Percentiles rank a stretch among this genome's conserved stretches.
Evolutionary conservation across 495 filamentous ascomycete species (phyloP).

Genomic region (Glarea lozoyensis): DNA sequence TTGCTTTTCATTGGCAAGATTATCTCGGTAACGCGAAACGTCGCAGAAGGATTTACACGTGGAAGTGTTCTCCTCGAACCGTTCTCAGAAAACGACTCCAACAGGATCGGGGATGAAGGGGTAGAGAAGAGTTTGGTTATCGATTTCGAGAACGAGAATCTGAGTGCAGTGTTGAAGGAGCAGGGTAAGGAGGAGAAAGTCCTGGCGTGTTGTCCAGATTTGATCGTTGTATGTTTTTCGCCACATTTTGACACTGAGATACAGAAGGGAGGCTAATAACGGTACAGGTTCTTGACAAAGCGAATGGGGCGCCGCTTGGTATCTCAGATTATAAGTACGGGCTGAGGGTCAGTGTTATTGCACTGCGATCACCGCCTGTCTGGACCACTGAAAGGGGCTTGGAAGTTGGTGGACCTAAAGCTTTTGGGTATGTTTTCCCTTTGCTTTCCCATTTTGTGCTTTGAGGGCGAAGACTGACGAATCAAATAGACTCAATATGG

Average conservation of each 20-base stretch:
- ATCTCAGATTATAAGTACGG: slow-evolving; percentile 43
- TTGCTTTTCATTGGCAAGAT: slow-evolving; percentile 21
- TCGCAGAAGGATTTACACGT: slow-evolving; percentile 17
- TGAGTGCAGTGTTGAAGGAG: slow-evolving; percentile 11
- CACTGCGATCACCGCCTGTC: slow-evolving; percentile 26
- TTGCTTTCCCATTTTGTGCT: neutral
- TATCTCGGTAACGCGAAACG: slow-evolving; percentile 15
- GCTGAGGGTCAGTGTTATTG: slow-evolving; percentile 27
- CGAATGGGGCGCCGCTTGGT: slow-evolving; percentile 50
- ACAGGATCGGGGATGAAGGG: slow-evolving; percentile 9
- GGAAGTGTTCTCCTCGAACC: slow-evolving; percentile 15
- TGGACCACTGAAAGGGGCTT: slow-evolving; percentile 28
- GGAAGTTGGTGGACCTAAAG: slow-evolving; percentile 27
- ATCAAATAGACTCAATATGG: slow-evolving; percentile 8
- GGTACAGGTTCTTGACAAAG: slow-evolving; percentile 44
- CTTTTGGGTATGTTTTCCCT: slow-evolving; percentile 14
- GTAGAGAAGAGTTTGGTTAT: slow-evolving; percentile 20
- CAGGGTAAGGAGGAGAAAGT: slow-evolving; percentile 29
- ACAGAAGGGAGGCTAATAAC: slow-evolving; percentile 16
- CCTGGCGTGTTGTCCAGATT: slow-evolving; percentile 50
- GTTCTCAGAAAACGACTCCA: slow-evolving; percentile 1
- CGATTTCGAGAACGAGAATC: slow-evolving; percentile 24
- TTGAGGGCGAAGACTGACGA: neutral
- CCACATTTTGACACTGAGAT: neutral
- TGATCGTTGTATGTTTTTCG: slow-evolving; percentile 37